Conservation (phyloP, 352 stramenopile genomes). For the Phytopythium mirpurense region DNA sequence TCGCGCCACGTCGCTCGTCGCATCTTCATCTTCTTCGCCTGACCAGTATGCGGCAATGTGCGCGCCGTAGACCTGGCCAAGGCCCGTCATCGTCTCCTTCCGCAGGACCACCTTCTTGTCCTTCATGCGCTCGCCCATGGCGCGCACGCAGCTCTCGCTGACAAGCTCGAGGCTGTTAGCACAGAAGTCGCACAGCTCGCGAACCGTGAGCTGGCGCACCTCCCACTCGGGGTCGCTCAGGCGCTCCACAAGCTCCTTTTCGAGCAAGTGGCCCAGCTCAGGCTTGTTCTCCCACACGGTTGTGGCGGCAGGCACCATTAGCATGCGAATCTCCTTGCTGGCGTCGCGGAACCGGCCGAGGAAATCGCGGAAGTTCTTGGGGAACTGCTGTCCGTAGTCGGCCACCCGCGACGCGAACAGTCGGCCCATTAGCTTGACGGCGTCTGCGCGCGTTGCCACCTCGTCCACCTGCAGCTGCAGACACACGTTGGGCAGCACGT, state of each 20-base stretch:
- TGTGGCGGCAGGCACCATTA: conserved; percentile 73
- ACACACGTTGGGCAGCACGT: conserved; percentile 84
- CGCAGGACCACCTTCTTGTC: conserved; percentile 77
- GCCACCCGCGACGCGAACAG: conserved; percentile 73
- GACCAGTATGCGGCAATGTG: conserved; percentile 63
- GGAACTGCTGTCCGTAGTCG: conserved; percentile 69
- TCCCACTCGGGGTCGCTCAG: conserved; percentile 82
- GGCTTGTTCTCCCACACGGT: conserved; percentile 72
- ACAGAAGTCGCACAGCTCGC: conserved; percentile 79
- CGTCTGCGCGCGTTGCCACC: conserved; percentile 71
- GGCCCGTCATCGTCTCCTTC: conserved; percentile 86
- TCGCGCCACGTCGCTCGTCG: conserved; percentile 12
- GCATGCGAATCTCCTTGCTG: conserved; percentile 81
- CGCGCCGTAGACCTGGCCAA: conserved; percentile 74
- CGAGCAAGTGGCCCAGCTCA: conserved; percentile 48
- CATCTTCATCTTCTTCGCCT: conserved; percentile 14
- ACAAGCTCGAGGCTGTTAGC: conserved; percentile 65
- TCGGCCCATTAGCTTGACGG: conserved; percentile 68
- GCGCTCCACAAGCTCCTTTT: conserved; percentile 69
- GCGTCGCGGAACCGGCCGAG: conserved; percentile 80
- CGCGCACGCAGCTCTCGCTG: conserved; percentile 56
- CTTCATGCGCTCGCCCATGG: conserved; percentile 84
- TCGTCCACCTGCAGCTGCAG: conserved; percentile 85
- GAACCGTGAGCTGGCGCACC: conserved; percentile 68
- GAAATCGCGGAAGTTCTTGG: conserved; percentile 85